These are phyloP conservation scores for Yamadazyma atlantica DNA, from an alignment of 1,139 yeast species.

Conservation along the genomic window DNA sequence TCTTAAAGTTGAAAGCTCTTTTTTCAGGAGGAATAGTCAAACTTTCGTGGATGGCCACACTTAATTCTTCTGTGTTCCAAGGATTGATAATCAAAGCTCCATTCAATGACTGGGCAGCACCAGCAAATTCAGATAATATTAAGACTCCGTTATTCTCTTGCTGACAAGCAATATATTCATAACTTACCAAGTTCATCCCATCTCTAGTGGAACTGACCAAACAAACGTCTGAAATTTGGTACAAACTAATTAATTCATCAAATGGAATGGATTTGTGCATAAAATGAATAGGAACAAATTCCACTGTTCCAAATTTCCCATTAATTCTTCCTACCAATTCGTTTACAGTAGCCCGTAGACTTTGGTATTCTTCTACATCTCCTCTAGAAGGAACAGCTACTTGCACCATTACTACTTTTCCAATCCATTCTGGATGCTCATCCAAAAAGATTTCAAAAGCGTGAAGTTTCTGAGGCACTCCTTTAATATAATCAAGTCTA, in stretches of 20 bases:
- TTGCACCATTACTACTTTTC: slow-evolving; percentile 92
- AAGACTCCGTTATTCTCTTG: slow-evolving; percentile 81
- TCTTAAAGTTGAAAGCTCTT: slow-evolving; percentile 71
- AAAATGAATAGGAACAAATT: slow-evolving; percentile 96
- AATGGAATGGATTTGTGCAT: slow-evolving; percentile 91
- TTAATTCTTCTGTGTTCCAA: slow-evolving; percentile 95
- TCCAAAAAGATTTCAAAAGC: slow-evolving; percentile 90
- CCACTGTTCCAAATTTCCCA: slow-evolving; percentile 95
- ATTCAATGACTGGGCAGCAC: slow-evolving; percentile 97
- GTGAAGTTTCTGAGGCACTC: slow-evolving; percentile 94
- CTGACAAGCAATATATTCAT: slow-evolving; percentile 96
- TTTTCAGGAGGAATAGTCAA: slow-evolving; percentile 83
- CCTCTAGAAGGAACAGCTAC: slow-evolving; percentile 98
- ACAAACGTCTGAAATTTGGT: slow-evolving; percentile 85
- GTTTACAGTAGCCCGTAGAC: slow-evolving; percentile 88
- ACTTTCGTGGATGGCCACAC: slow-evolving; percentile 83
- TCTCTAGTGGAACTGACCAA: slow-evolving; percentile 92
- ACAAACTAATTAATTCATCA: slow-evolving; percentile 85
- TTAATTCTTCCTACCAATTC: slow-evolving; percentile 96
- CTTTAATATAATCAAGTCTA: slow-evolving; percentile 92
- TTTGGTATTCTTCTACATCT: slow-evolving; percentile 97
- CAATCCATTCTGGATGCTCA: slow-evolving; percentile 98
- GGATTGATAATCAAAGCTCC: slow-evolving; percentile 95
- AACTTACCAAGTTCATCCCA: slow-evolving; percentile 96
- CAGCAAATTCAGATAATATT: slow-evolving; percentile 91